phyloP scores from a whole-genome alignment of 768 basidiomycete species.

The Xerocomellus dryophilus region DNA sequence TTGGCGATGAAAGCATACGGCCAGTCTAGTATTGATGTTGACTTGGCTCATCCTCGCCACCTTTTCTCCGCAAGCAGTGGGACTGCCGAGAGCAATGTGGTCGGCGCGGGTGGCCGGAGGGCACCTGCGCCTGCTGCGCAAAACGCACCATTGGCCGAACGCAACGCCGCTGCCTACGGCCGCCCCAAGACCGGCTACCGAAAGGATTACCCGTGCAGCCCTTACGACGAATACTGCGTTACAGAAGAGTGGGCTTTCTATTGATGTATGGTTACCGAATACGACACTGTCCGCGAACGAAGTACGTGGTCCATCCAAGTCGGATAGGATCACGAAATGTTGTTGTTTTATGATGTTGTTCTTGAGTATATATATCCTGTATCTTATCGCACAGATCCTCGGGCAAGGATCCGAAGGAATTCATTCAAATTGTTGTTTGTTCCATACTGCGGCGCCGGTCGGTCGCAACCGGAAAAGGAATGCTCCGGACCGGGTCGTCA shows the following conservation, averaged over 20 bases:
- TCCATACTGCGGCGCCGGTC: neutral
- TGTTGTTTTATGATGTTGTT: slow-evolving; percentile 11
- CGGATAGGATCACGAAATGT: slow-evolving; percentile 4
- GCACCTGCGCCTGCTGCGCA: slow-evolving; percentile 22
- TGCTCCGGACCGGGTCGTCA: slow-evolving; percentile 16
- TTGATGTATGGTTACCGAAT: slow-evolving; percentile 13
- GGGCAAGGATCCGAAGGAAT: slow-evolving; percentile 14
- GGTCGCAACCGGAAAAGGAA: slow-evolving; percentile 22
- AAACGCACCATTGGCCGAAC: slow-evolving; percentile 26
- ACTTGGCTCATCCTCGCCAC: slow-evolving; percentile 29
- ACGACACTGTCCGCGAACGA: neutral
- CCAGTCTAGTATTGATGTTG: slow-evolving; percentile 30
- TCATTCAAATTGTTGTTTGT: neutral
- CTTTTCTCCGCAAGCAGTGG: slow-evolving; percentile 35
- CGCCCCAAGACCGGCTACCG: slow-evolving; percentile 32
- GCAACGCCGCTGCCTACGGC: slow-evolving; percentile 29
- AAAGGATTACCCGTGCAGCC: slow-evolving; percentile 52
- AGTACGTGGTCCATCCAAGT: neutral
- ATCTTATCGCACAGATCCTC: slow-evolving; percentile 13
- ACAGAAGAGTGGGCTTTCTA: slow-evolving; percentile 67
- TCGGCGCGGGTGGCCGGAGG: slow-evolving; percentile 31
- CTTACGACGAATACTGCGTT: slow-evolving; percentile 63
- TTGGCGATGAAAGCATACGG: slow-evolving; percentile 41
- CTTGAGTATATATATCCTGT: slow-evolving; percentile 23
- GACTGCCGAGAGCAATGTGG: slow-evolving; percentile 33